phyloP scores from a whole-genome alignment of 192 early-diverging fungal species.

The Umbelopsis isabellina region DNA sequence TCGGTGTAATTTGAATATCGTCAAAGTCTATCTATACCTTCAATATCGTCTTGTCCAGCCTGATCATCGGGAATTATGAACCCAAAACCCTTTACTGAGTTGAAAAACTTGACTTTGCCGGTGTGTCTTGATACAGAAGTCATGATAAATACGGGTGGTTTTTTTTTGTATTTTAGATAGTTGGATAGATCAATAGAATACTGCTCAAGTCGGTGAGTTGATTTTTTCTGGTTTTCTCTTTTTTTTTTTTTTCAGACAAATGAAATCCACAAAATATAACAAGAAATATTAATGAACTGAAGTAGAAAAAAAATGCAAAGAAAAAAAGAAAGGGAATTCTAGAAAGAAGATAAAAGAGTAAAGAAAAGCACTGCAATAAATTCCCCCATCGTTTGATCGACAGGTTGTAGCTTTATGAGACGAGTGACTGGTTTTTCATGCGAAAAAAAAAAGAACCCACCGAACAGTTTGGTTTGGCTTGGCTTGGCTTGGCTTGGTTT shows the following conservation, averaged over 20 bases:
- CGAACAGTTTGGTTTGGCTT: not conserved
- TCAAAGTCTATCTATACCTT: constrained; percentile 60
- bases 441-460: not conserved
- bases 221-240: too few species aligned
- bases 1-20: not conserved
- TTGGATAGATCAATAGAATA: constrained; percentile 7
- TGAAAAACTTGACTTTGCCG: constrained; percentile 86
- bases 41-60: constrained; percentile 58
- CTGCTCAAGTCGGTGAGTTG: too few species aligned
- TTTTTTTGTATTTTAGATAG: not conserved
- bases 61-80: constrained; percentile 81
- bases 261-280: not conserved
- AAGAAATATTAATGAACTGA: constrained; percentile 3
- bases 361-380: too few species aligned
- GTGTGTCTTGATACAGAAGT: constrained; percentile 41
- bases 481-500: not conserved
- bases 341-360: not conserved
- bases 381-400: constrained; percentile 7
- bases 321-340: not conserved
- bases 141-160: not conserved
- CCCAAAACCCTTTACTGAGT: constrained; percentile 84
- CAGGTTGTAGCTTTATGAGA: not conserved
- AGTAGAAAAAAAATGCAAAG: not conserved
- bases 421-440: constrained; percentile 20
- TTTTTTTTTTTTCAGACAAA: too few species aligned